These are phyloP conservation scores for Yamadazyma endophytica DNA, from an alignment of 805 yeast species.

Conservation along the genomic window DNA sequence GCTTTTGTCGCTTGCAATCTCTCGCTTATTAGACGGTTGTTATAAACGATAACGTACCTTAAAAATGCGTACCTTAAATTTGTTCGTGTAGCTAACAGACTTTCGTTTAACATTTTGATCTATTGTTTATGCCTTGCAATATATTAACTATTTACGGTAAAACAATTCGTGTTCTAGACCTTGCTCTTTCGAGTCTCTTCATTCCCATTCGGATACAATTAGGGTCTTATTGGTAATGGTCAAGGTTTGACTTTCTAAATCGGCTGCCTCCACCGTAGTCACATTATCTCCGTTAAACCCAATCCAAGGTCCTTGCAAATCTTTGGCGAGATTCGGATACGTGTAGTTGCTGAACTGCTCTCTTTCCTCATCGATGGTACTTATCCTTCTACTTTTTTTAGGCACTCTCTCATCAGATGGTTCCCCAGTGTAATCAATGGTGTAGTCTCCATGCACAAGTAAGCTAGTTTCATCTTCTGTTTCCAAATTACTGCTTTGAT, in stretches of 20 bases:
- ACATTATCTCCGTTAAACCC: slow-evolving; percentile 53
- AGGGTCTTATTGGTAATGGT: slow-evolving; percentile 21
- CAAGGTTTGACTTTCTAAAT: slow-evolving; percentile 6
- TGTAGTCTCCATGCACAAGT: slow-evolving; percentile 15
- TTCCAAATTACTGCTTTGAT: slow-evolving; percentile 4
- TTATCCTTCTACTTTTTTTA: slow-evolving; percentile 30
- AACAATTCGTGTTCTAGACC: no score
- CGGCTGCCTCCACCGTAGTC: slow-evolving; percentile 3
- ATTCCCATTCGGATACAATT: slow-evolving; percentile 37
- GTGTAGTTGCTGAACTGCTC: slow-evolving; percentile 48
- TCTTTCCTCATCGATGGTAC: slow-evolving; percentile 56
- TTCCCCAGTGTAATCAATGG: slow-evolving; percentile 9
- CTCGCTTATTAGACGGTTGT: no score
- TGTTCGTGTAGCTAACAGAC: no score
- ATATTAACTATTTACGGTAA: no score
- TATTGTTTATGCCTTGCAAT: no score
- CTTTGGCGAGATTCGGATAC: slow-evolving; percentile 44
- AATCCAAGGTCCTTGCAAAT: slow-evolving; percentile 53
- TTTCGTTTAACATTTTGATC: no score
- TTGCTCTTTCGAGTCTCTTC: no score
- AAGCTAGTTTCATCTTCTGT: slow-evolving; percentile 18
- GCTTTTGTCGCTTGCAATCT: no score
- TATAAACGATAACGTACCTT: no score
- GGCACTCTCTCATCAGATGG: slow-evolving; percentile 2
- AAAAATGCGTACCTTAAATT: no score